Evolutionary conservation across 2,329 filamentous ascomycete genomes (phyloP), one percentile per base, ranked within the genome.

Genomic region (Penicillium concentricum): DNA sequence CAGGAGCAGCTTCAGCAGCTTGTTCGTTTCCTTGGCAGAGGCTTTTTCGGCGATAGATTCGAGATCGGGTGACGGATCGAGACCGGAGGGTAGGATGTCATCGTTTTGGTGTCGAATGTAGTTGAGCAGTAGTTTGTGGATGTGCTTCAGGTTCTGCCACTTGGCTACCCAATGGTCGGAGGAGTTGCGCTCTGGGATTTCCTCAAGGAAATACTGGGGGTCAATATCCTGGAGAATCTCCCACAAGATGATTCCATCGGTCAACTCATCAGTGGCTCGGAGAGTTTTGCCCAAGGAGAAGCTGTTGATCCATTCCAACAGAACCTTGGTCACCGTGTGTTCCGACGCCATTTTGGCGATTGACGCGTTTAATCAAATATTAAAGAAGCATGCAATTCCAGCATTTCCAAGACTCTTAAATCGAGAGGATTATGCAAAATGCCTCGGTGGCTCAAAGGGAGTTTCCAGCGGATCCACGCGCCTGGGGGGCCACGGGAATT

Each of bases 1-100:
- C 22, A 89, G 77, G 68, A 88, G 81, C 54, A 88, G 78, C 57
- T 84, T 84, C 41, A 89, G 76, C 49, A 89, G 77, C 77, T 87
- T 77, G 54, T 78, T 74, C 44, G 73, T 74, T 62, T 79, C 76
- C 56, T 74, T 74, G 32, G 72, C 63, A 26, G 77, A 75, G 20
- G 70, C 71, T 50, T 75, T 74, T 58, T 79, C 76, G 15, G 77
- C 78, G 55, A 80, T 73, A 12, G 75, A 70, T 67, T 80, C 76
- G 48, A 80, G 72, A 58, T 79, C 76, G n/a, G 77, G 77, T 13
- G 72, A 69, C 7, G 73, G 72, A 54, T 76, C 73, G 28, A 76
- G 71, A 13, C 76, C 74, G 18, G 74, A 68, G 5, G 76, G 77
- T 8, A 78, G 60, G 57, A 70, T 65, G 50, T 77, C 76, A 54